These are phyloP conservation scores for Boletales sp. DNA, from an alignment of 768 basidiomycete genomes.

Conservation along the genomic window DNA sequence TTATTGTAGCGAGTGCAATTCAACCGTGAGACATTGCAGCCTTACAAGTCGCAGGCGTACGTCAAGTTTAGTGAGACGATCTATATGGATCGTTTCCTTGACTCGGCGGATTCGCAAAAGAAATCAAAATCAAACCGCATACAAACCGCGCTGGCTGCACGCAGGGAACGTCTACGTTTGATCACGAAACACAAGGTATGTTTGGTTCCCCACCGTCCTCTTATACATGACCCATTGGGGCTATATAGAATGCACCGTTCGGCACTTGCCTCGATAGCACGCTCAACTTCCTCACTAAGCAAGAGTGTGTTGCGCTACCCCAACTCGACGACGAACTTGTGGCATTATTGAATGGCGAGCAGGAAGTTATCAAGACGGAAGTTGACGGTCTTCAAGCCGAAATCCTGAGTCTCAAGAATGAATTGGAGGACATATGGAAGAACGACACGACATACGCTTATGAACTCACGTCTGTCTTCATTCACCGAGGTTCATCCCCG, in stretches of 20 bases:
- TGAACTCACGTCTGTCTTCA: slow-evolving; percentile 91
- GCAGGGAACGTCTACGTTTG: slow-evolving; percentile 63
- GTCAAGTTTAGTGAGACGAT: slow-evolving; percentile 87
- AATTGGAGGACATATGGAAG: slow-evolving; percentile 74
- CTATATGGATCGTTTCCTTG: slow-evolving; percentile 89
- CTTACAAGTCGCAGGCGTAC: slow-evolving; percentile 95
- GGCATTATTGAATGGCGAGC: slow-evolving; percentile 50
- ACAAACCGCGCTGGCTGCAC: slow-evolving; percentile 58
- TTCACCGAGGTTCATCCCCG: slow-evolving; percentile 85
- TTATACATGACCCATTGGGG: not conserved
- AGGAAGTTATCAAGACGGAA: slow-evolving; percentile 48
- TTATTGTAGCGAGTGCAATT: slow-evolving; percentile 80
- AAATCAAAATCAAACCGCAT: slow-evolving; percentile 67
- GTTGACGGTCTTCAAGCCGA: slow-evolving; percentile 52
- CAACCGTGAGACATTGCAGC: slow-evolving; percentile 85
- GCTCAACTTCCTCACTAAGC: slow-evolving; percentile 52
- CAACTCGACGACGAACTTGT: slow-evolving; percentile 63
- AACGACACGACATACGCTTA: slow-evolving; percentile 67
- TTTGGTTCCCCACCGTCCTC: slow-evolving; percentile 1
- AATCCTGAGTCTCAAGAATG: slow-evolving; percentile 54
- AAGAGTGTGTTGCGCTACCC: slow-evolving; percentile 41
- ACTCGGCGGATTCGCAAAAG: slow-evolving; percentile 67
- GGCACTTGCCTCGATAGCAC: slow-evolving; percentile 53
- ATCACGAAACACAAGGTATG: slow-evolving; percentile 72
- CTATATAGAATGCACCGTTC: slow-evolving; percentile 56